phyloP scores from a whole-genome alignment of 306 rosid genomes.

The Sicyos edulis region DNA sequence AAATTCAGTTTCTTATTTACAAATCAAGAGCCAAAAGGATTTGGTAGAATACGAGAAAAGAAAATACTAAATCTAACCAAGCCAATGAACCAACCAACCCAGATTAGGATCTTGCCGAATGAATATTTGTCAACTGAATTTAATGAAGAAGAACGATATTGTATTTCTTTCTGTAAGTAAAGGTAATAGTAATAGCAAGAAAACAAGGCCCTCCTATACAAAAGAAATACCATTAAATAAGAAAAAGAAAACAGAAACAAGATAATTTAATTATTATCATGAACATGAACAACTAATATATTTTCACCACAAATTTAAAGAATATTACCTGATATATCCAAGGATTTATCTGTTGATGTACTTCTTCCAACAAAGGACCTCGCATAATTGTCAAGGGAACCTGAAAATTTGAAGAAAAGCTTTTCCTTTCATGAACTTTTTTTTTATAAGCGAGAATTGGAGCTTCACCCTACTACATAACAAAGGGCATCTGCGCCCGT shows the following conservation, averaged over 20 bases:
- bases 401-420: constrained; percentile 29
- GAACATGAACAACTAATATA: background rate
- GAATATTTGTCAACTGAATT: background rate
- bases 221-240: background rate
- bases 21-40: background rate
- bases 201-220: background rate
- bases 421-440: background rate
- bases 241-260: background rate
- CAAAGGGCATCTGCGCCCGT: no score
- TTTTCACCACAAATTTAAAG: background rate
- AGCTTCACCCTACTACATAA: no score
- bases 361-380: constrained; percentile 48
- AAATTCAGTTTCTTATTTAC: background rate
- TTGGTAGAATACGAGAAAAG: background rate
- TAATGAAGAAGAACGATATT: background rate
- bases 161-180: background rate
- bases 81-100: background rate
- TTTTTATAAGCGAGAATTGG: no score
- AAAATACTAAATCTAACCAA: background rate
- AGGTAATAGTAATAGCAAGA: background rate
- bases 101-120: background rate
- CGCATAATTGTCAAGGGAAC: constrained; percentile 36
- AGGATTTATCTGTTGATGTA: constrained; percentile 45
- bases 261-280: background rate
- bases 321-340: constrained; percentile 47